Base-by-base conservation (phyloP, 495 filamentous ascomycete species). In the Durotheca rogersii region DNA sequence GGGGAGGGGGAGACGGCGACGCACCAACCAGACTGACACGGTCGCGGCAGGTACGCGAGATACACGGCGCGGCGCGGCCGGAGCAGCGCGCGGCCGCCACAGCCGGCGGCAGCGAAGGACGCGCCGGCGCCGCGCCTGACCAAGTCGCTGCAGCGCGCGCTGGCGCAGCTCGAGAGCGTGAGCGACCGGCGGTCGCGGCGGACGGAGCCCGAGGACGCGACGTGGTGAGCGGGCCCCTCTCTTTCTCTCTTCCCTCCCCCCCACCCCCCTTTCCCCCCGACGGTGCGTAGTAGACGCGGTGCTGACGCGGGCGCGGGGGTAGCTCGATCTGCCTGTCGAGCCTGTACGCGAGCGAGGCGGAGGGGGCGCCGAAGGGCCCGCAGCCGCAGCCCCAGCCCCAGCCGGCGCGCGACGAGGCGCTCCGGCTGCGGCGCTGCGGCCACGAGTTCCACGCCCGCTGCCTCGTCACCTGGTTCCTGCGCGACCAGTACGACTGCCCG, bases 371-470 rank as follows among this genome's bases (percentile, higher is more conserved):
- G 19, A 9, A 14, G n/a, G n/a, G n/a, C n/a, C n/a, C n/a, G n/a
- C n/a, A n/a, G n/a, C n/a, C n/a, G n/a, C n/a, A n/a, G n/a, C n/a
- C n/a, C 0, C 45, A 25, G 7, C 15, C 41, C 15, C 45, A 57
- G 21, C 44, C 54, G 1, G 34, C 40, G 23, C 39, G 60, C 1
- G 46, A 53, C 34, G 64, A 64, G 1, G 49, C 57, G 1, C 15
- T 66, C 12, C 47, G 36, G 32, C 14, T 64, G 33, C 47, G 58
- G n/a, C 39, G 41, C 33, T 66, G 64, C 19, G 42, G 30, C 3
- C 64, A 66, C 14, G 3, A 45, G 3, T 66, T 64, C 36, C 61
- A 66, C 42, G 38, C 60, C 2, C 37, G 49, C 1, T 66, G 64
- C 14, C 49, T 66, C 21, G 48, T 46, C 6, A 54, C 47, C 0